Base-by-base conservation (phyloP, 2,329 filamentous ascomycete genomes). In the Boeremia lycopersici region DNA sequence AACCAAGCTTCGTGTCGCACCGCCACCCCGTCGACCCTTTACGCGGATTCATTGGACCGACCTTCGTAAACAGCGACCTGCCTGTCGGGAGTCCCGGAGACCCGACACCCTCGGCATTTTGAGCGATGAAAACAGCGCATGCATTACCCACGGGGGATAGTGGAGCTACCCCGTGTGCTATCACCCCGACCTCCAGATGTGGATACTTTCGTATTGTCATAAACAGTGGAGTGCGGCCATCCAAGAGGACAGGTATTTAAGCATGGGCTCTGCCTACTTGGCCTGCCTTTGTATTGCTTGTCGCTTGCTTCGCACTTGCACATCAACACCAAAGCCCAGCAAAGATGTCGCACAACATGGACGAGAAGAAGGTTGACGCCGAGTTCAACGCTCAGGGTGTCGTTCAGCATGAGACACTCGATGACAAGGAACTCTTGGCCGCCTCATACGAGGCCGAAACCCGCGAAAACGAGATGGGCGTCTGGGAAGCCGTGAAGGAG, bases 371-470 rank as follows among this genome's bases (percentile, higher is more conserved):
- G 36, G 9, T 23, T 11, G 56, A 53, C 19, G 25, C 48, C 19
- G 59, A 57, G 31, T 19, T 49, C 29, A 42, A 60, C 10, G 53
- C 57, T 46, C 48, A 59, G 29, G 57, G 57, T 12, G 47, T 59
- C 30, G 39, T 45, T 7, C 50, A 59, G 6, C 48, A 57, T n/a
- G 64, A 68, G 54, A 41, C 65, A 9, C 46, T 68, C 17, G 55
- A 40, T 30, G 64, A 70, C 49, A 60, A 62, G 28, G 59, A 66
- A 4, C 48, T 66, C 34, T 55, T 68, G 63, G 58, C 38, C 28
- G 59, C 68, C 62, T 83, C 83, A 59, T 80, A 84, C 58, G 79
- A 82, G 55, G 84, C 82, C 6, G 85, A 87, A 74, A 79, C 77
- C 52, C 65, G 65, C 44, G 82, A 84, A 65, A 80, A 82, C 64